Base-by-base conservation (phyloP, 75 land plant species). In the Pinus tabuliformis region DNA sequence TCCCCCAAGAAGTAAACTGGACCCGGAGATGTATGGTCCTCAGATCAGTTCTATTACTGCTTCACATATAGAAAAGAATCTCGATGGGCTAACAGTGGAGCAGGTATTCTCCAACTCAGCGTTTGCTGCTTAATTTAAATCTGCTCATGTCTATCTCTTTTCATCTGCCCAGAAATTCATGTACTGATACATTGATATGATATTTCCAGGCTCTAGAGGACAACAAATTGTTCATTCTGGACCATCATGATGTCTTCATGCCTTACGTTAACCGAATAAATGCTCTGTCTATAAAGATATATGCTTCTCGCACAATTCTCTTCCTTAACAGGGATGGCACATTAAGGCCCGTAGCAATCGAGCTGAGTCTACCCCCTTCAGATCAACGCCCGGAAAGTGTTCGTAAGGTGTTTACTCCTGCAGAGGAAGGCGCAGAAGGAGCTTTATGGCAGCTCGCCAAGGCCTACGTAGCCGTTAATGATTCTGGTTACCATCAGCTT, bases 391-490 rank as follows among this genome's bases (percentile, higher is more conserved):
- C 56, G 33, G 7, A 76, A 83, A 45, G 71, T 73, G 75, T 58
- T 18, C 81, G 78, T 20, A 71, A 86, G 12, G 93, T 86, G 12
- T 79, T 77, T 62, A 52, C 71, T 9, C 98, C 91, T 14, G 63
- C 83, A 57, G 59, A 45, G 61, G 59, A 88, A 30, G 82, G 83
- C 21, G 80, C 78, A 4, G 62, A 72, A 1, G 56, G 39, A 9
- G 78, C 78, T 73, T 83, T 86, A 1, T 91, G 93, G 93, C 80
- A 77, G 54, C 78, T 91, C 1, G 91, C 93, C 14, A 91, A 91
- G 63, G 79, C 89, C 54, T 85, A 89, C 62, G 89, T 87, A 11
- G 68, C 83, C 20, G 81, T 81, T 36, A 82, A 89, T 73, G 93
- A 91, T 76, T 79, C 93, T 20, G 87, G 86, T 6, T 60, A 78